phyloP scores from a whole-genome alignment of 129 eudicot species.

The Flaveria sonorensis region DNA sequence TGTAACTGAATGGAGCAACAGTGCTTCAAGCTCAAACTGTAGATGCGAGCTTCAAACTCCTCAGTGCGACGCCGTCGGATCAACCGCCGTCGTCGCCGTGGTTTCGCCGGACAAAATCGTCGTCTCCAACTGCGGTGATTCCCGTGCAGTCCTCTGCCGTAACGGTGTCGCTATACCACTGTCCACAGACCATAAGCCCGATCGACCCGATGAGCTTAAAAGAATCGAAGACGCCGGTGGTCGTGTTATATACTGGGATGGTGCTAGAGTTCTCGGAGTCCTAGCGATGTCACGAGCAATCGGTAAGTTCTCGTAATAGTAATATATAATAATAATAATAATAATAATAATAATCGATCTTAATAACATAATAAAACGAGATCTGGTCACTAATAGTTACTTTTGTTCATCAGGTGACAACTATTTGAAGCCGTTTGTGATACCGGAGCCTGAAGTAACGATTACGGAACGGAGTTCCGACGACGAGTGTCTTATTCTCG shows the following conservation, averaged over 20 bases:
- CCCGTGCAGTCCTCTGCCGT: slow-evolving; percentile 88
- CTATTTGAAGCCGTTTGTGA: slow-evolving; percentile 88
- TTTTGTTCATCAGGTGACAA: slow-evolving; percentile 55
- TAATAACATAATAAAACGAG: neutral
- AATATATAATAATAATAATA: too few relatives aligned
- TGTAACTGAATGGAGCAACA: slow-evolving; percentile 48
- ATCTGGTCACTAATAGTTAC: slow-evolving; percentile 2
- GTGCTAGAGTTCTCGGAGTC: slow-evolving; percentile 91
- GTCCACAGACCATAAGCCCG: slow-evolving; percentile 94
- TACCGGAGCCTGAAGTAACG: slow-evolving; percentile 95
- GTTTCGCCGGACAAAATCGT: slow-evolving; percentile 66
- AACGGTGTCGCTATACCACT: slow-evolving; percentile 85
- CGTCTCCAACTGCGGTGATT: slow-evolving; percentile 91
- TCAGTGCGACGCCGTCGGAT: slow-evolving; percentile 96
- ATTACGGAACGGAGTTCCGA: slow-evolving; percentile 67
- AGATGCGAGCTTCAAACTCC: slow-evolving; percentile 91
- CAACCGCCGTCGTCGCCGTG: slow-evolving; percentile 90
- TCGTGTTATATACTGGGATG: slow-evolving; percentile 96
- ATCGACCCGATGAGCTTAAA: slow-evolving; percentile 76
- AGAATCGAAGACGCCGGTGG: slow-evolving; percentile 92
- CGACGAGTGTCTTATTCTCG: slow-evolving; percentile 80
- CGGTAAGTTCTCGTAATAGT: slow-evolving; percentile 34
- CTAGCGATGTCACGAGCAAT: slow-evolving; percentile 97
- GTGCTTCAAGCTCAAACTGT: slow-evolving; percentile 42
- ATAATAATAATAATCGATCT: neutral